These are phyloP conservation scores for Balakata baccata DNA, from an alignment of 345 rosid species.

Conservation along the genomic window DNA sequence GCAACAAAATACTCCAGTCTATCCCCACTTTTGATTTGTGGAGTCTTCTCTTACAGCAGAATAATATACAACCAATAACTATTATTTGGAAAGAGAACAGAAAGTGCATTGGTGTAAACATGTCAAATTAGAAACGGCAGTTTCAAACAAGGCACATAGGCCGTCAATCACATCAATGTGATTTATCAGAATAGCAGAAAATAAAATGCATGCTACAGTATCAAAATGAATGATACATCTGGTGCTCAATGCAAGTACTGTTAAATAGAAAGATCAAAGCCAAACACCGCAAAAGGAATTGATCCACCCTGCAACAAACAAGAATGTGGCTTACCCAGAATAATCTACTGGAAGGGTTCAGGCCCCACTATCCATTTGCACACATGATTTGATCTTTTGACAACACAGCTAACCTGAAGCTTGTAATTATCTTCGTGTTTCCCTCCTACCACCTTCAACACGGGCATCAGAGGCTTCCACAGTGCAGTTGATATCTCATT, in stretches of 20 bases:
- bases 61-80: not conserved
- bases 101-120: conserved; percentile 13
- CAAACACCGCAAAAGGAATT: conserved; percentile 16
- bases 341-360: conserved; percentile 15
- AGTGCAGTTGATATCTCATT: conserved; percentile 20
- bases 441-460: conserved; percentile 38
- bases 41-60: conserved; percentile 13
- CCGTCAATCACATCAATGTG: not conserved
- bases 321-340: conserved; percentile 6
- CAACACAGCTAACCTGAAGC: conserved; percentile 35
- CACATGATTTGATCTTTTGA: conserved; percentile 43
- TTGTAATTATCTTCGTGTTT: conserved; percentile 59
- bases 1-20: conserved; percentile 15
- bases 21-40: conserved; percentile 13
- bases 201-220: conserved; percentile 1
- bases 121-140: conserved; percentile 8
- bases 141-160: not conserved
- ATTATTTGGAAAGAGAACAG: conserved; percentile 2
- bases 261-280: not conserved
- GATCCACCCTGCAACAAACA: conserved; percentile 11
- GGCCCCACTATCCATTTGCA: conserved; percentile 45
- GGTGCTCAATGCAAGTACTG: conserved; percentile 1
- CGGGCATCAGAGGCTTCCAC: conserved; percentile 10
- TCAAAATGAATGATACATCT: not conserved
- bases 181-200: conserved; percentile 4